Percentiles rank a stretch among this genome's conserved stretches.
phyloP scores from a whole-genome alignment of 2,329 filamentous ascomycete species.

The Tolypocladium sp. region DNA sequence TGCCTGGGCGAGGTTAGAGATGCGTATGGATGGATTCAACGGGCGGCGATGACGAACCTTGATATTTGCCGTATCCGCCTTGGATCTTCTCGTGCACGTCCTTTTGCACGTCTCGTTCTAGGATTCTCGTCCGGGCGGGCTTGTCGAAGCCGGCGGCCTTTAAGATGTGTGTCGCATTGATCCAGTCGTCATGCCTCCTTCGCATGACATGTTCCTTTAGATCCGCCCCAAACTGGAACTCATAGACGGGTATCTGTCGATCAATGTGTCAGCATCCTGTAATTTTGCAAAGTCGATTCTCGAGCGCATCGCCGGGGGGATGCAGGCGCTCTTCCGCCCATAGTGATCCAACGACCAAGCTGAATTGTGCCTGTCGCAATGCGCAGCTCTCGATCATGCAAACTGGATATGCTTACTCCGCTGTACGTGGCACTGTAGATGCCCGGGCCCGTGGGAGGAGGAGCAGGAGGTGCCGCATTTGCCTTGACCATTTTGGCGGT shows the following conservation, averaged over 20 bases:
- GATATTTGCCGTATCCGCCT: constrained; percentile 97
- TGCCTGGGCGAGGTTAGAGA: constrained; percentile 46
- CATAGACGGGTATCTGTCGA: constrained; percentile 80
- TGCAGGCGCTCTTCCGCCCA: background rate
- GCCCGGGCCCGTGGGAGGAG: constrained; percentile 28
- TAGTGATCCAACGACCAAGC: background rate
- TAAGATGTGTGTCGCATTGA: constrained; percentile 98
- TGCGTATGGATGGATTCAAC: background rate
- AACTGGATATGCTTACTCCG: constrained; percentile 40
- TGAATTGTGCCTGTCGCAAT: background rate
- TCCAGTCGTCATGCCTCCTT: constrained; percentile 86
- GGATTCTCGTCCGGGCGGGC: constrained; percentile 84
- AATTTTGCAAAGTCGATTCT: background rate
- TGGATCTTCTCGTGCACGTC: constrained; percentile 96
- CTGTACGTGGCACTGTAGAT: constrained; percentile 63
- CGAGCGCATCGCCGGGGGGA: background rate
- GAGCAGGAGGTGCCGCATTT: constrained; percentile 13
- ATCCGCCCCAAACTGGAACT: constrained; percentile 77
- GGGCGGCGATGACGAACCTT: constrained; percentile 44
- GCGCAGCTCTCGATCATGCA: background rate
- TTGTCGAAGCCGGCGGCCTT: constrained; percentile 98
- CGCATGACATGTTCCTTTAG: constrained; percentile 88
- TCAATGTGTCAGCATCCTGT: background rate
- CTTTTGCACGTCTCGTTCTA: constrained; percentile 95
- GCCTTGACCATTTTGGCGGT: constrained; percentile 38